Evolutionary conservation across 805 yeast genomes (phyloP), one percentile per base, ranked within the genome.

Genomic region (Priceomyces haplophilus): DNA sequence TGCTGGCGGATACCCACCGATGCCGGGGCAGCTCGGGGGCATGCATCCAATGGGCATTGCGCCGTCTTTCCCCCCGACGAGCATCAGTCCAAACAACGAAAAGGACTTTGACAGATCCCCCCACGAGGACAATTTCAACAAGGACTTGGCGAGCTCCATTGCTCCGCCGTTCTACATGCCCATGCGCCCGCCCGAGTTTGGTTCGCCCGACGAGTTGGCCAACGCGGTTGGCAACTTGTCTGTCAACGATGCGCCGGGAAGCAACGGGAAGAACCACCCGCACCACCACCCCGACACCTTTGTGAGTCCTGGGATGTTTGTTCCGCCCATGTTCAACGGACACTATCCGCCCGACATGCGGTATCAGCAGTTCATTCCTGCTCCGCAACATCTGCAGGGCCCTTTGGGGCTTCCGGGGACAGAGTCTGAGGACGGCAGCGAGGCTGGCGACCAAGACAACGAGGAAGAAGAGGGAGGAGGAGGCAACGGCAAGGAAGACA

Each of bases 1-100:
- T 18, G 59, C 55, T 37, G 50, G 48, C 5, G 49, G 46, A 32
- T 54, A 50, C 10, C 57, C 55, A 12, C 50, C 40, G 13, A 19
- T 41, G 18, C 43, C 35, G 11, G 48, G 48, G 21, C 52, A 48
- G n/a, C 40, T 40, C 23, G 52, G 42, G 2, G 51, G 49, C 7
- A 38, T 47, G 24, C 47, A 48, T 30, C 49, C 50, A 13, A 43
- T 45, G 37, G 48, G 45, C 7, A 41, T 48, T 21, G 52, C 46
- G 4, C 44, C 40, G 6, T 16, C 35, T 17, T 36, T 27, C 29
- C 44, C 38, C 4, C 27, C 37, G 10, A 31, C 34, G 11, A 33
- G 37, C 4, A 29, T 33, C 15, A 29, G 40, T 15, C 17, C 37
- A 7, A n/a, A 30, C 25, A 33, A 31, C 12, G 41, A 37, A 24